phyloP scores from a whole-genome alignment of 1,284 basidiomycete species.

The Cystobasidium sp. region DNA sequence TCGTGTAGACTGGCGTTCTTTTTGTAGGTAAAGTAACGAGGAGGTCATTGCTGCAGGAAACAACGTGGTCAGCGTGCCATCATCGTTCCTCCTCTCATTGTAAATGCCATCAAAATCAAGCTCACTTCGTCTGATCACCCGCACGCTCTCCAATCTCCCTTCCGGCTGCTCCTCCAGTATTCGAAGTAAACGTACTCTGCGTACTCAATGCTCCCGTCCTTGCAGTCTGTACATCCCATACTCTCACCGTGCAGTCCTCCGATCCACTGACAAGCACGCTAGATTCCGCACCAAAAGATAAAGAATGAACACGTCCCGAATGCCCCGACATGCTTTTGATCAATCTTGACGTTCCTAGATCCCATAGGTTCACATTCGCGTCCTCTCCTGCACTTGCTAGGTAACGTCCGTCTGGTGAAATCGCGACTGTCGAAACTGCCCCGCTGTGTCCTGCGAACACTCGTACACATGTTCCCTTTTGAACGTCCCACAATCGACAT shows the following conservation, averaged over 20 bases:
- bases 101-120: not conserved
- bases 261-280: constrained; percentile 84
- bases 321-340: constrained; percentile 99
- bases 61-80: not conserved
- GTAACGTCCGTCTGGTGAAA: constrained; percentile 92
- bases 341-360: constrained; percentile 85
- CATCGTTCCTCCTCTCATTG: not conserved
- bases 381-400: constrained; percentile 93
- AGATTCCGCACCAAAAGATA: constrained; percentile 90
- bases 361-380: constrained; percentile 92
- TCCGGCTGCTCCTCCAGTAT: constrained; percentile 17
- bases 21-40: constrained; percentile 92
- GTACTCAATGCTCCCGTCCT: constrained; percentile 53
- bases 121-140: constrained; percentile 61
- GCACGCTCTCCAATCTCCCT: constrained; percentile 52
- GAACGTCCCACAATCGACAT: constrained; percentile 97
- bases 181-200: constrained; percentile 44
- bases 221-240: constrained; percentile 84
- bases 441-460: constrained; percentile 96
- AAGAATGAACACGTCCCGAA: constrained; percentile 80
- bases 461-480: constrained; percentile 87
- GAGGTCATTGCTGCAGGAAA: constrained; percentile 64
- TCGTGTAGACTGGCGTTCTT: constrained; percentile 86
- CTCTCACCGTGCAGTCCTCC: constrained; percentile 91
- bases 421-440: constrained; percentile 80